Percentiles rank a stretch among this genome's conserved stretches.
Evolutionary conservation across 495 filamentous ascomycete genomes (phyloP).

Genomic region (Daldinia caldariorum): DNA sequence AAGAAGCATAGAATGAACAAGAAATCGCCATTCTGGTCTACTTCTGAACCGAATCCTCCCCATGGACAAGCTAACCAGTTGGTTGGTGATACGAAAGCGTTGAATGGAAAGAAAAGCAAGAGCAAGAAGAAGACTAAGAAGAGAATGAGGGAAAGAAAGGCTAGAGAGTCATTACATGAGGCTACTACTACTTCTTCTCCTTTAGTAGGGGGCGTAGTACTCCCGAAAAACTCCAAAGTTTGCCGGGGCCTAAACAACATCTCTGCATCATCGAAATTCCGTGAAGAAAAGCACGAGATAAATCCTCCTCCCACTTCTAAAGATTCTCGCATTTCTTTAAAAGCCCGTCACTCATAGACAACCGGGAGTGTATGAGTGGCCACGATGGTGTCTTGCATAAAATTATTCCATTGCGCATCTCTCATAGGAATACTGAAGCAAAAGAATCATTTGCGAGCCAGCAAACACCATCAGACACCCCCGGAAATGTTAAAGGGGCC

Average conservation of each 20-base stretch:
- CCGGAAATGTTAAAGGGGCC: neutral
- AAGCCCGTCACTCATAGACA: constrained; percentile 48
- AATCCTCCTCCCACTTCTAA: neutral
- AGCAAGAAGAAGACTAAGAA: neutral
- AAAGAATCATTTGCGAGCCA: neutral
- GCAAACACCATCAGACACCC: neutral
- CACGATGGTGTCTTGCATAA: constrained; percentile 37
- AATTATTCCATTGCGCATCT: neutral
- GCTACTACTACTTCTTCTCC: neutral
- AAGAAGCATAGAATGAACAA: constrained; percentile 21
- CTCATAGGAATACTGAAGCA: constrained; percentile 9
- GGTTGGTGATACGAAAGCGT: neutral
- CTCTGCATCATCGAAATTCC: neutral
- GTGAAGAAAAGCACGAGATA: neutral
- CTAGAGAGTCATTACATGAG: neutral
- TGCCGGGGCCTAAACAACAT: constrained; percentile 1
- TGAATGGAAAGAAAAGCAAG: constrained; percentile 5
- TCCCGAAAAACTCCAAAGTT: neutral
- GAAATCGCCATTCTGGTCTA: constrained; percentile 32
- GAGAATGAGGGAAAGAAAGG: neutral
- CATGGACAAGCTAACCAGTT: neutral
- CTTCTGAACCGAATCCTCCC: neutral
- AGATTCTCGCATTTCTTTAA: constrained; percentile 26
- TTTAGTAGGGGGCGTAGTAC: neutral
- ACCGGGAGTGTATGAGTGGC: constrained; percentile 53